Percentiles rank a stretch among this genome's conserved stretches.
phyloP scores from a whole-genome alignment of 371 early-diverging fungal species.

The Saksenaea vasiformis region DNA sequence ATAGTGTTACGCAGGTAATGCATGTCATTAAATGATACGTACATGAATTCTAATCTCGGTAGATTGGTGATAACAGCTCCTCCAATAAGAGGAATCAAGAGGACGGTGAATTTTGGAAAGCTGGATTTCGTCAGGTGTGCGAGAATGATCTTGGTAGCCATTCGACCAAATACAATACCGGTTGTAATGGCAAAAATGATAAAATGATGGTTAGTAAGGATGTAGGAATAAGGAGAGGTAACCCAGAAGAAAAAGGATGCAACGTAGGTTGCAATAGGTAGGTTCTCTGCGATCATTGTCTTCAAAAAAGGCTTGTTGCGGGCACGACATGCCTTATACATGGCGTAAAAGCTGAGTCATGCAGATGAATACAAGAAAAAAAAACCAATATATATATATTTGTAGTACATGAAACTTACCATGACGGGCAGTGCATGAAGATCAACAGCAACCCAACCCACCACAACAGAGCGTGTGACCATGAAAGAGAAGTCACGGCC shows the following conservation, averaged over 20 bases:
- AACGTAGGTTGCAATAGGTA: slow-evolving; percentile 65
- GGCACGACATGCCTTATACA: slow-evolving; percentile 70
- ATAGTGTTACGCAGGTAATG: not conserved
- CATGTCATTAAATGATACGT: slow-evolving; percentile 19
- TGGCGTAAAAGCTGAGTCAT: slow-evolving; percentile 45
- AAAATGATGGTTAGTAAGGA: slow-evolving; percentile 64
- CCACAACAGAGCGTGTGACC: slow-evolving; percentile 55
- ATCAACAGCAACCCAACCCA: slow-evolving; percentile 62
- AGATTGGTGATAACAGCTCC: slow-evolving; percentile 72
- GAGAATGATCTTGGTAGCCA: slow-evolving; percentile 87
- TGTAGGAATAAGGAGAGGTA: slow-evolving; percentile 64
- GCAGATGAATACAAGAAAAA: not conserved
- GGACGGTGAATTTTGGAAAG: slow-evolving; percentile 78
- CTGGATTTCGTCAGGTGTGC: slow-evolving; percentile 82
- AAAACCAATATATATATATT: too few relatives aligned
- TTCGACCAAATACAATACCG: slow-evolving; percentile 86
- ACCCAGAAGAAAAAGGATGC: slow-evolving; percentile 69
- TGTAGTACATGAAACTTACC: slow-evolving; percentile 39
- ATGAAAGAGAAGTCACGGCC: slow-evolving; percentile 39
- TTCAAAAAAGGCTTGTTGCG: slow-evolving; percentile 60
- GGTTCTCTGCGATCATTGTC: slow-evolving; percentile 62
- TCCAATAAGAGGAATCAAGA: slow-evolving; percentile 71
- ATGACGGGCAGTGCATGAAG: slow-evolving; percentile 69
- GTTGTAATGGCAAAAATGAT: slow-evolving; percentile 73
- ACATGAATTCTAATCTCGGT: slow-evolving; percentile 51